Conservation (phyloP, 768 basidiomycete species). For the Candolleomyces aberdarensis region DNA sequence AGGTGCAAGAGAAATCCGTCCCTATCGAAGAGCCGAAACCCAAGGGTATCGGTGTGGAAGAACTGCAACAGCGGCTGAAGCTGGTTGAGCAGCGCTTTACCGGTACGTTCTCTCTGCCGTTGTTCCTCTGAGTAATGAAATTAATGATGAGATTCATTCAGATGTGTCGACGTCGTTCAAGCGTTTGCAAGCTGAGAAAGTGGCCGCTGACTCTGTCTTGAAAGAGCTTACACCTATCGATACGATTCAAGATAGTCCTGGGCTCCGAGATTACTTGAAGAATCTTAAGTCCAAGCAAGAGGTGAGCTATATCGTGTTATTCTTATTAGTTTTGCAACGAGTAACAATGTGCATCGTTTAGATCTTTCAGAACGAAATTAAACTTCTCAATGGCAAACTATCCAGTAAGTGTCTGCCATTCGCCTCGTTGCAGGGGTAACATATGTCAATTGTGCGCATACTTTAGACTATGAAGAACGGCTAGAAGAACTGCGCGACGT, state of each 20-base stretch:
- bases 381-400: constrained; percentile 67
- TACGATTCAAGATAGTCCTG: constrained; percentile 58
- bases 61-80: constrained; percentile 61
- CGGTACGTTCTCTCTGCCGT: constrained; percentile 39
- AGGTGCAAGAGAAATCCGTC: neutral
- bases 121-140: constrained; percentile 6
- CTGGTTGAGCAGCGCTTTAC: constrained; percentile 76
- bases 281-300: constrained; percentile 66
- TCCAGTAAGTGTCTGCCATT: constrained; percentile 49
- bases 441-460: constrained; percentile 24
- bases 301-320: constrained; percentile 37
- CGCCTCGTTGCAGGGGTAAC: neutral
- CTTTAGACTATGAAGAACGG: constrained; percentile 70
- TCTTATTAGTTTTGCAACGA: neutral
- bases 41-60: constrained; percentile 40
- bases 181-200: constrained; percentile 68
- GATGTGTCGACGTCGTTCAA: constrained; percentile 81
- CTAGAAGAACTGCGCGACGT: constrained; percentile 83
- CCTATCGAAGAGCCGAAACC: neutral
- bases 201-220: constrained; percentile 64
- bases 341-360: constrained; percentile 20
- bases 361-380: constrained; percentile 77
- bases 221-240: constrained; percentile 70
- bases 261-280: constrained; percentile 70
- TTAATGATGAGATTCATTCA: constrained; percentile 20